Evolutionary conservation across 106 monocot species (phyloP).

Genomic region (Dendrobium officinale): DNA sequence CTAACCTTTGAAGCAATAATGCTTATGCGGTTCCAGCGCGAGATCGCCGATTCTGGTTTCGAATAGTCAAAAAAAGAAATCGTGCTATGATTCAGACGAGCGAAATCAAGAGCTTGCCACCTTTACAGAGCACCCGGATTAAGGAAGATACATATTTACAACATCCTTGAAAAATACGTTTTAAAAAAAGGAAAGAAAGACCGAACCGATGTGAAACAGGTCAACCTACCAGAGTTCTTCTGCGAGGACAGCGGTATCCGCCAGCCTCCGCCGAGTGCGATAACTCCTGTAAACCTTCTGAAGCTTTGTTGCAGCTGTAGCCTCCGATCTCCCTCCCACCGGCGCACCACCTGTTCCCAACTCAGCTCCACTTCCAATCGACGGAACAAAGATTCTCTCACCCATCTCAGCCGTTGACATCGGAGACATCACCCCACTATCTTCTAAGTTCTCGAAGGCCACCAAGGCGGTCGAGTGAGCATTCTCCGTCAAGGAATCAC

Average conservation of each 20-base stretch:
- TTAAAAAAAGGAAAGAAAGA: not conserved
- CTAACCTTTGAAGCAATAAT: conserved; percentile 73
- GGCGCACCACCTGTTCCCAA: not conserved
- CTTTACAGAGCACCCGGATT: conserved; percentile 13
- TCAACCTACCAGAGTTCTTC: conserved; percentile 66
- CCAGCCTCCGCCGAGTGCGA: conserved; percentile 59
- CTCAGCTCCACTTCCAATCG: not conserved
- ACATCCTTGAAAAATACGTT: not conserved
- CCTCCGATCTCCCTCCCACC: not conserved
- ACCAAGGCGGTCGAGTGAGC: no score
- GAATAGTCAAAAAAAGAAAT: conserved; percentile 67
- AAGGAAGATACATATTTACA: not conserved
- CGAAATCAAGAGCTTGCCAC: conserved; percentile 75
- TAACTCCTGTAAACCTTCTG: conserved; percentile 78
- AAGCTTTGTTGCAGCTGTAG: conserved; percentile 46
- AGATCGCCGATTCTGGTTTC: conserved; percentile 47
- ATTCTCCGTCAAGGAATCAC: no score
- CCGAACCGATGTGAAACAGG: not conserved
- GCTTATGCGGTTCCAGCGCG: conserved; percentile 61
- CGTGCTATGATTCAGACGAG: conserved; percentile 53
- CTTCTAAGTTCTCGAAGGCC: no score
- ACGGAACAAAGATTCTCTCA: not conserved
- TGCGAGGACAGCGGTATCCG: conserved; percentile 66
- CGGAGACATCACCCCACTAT: no score
- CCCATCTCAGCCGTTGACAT: not conserved